phyloP scores from a whole-genome alignment of 2,329 filamentous ascomycete genomes.

The Sarocladium brachiariae region DNA sequence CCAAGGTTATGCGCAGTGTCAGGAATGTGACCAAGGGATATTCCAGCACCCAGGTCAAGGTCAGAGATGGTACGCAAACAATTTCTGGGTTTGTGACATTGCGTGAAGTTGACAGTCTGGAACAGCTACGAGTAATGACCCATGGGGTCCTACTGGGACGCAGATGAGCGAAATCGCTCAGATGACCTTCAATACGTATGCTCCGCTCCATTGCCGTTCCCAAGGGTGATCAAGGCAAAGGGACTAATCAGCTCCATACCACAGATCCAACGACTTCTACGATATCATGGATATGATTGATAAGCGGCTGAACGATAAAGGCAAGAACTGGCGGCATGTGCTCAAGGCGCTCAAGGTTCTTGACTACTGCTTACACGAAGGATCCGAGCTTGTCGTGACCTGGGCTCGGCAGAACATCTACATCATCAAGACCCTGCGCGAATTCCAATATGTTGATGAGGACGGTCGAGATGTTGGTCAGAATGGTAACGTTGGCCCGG shows the following conservation, averaged over 20 bases:
- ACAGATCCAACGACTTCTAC: slow-evolving; percentile 91
- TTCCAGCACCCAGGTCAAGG: slow-evolving; percentile 92
- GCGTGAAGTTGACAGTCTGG: slow-evolving; percentile 15
- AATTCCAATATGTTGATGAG: slow-evolving; percentile 95
- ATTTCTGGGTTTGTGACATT: neutral
- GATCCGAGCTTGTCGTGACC: slow-evolving; percentile 90
- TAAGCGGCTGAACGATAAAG: slow-evolving; percentile 97
- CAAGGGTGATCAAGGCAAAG: neutral
- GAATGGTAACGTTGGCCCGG: slow-evolving; percentile 64
- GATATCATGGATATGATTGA: slow-evolving; percentile 99
- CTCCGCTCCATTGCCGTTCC: slow-evolving; percentile 14
- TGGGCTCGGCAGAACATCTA: slow-evolving; percentile 98
- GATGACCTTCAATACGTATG: slow-evolving; percentile 95
- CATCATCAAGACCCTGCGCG: slow-evolving; percentile 95
- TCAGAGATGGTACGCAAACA: slow-evolving; percentile 73
- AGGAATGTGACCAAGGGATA: slow-evolving; percentile 99
- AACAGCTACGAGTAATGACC: slow-evolving; percentile 93
- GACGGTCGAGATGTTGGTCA: slow-evolving; percentile 93
- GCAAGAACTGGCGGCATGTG: slow-evolving; percentile 99
- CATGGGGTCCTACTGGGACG: slow-evolving; percentile 95
- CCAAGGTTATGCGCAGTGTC: slow-evolving; percentile 92
- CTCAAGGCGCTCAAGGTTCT: slow-evolving; percentile 95
- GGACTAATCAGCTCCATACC: slow-evolving; percentile 4
- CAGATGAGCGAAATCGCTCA: slow-evolving; percentile 99
- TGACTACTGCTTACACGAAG: slow-evolving; percentile 96